Evolutionary conservation across 306 rosid species (phyloP), one percentile per base, ranked within the genome.

Genomic region (Lathyrus sativus): DNA sequence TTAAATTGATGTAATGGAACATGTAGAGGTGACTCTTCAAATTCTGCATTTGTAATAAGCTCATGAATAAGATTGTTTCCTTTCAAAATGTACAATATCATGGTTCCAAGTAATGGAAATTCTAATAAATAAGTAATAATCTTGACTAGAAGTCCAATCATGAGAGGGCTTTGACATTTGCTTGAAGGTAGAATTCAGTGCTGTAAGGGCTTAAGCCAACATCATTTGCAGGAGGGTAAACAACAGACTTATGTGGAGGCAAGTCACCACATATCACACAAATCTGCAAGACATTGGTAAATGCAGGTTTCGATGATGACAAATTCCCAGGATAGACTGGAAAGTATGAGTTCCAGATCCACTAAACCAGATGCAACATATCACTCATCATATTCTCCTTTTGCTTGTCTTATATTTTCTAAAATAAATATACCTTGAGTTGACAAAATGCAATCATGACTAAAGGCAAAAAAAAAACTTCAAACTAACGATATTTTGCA

Each of bases 111-210:
- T 65, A 92, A 69, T 58, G 85, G 81, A 51, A 67, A 81, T 79
- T 92, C 98, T 84, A 92, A 63, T 9, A 87, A 46, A 86, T 79
- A 74, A 41, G 79, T 83, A 62, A 89, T 86, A 62, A 89, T 71
- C 70, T 89, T 92, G 72, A 79, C 87, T 72, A 85, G 45, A 54
- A 85, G 14, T 53, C 96, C 98, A 75, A 95, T 70, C 98, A 89
- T 82, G 28, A 89, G 90, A 18, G 98, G 98, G 77, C 98, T 88
- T 89, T 89, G 74, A 92, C 98, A 75, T 89, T 69, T 61, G 98
- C 95, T 70, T 63, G 87, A 35, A 85, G 85, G 79, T 92, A 92
- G 85, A 61, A 65, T 64, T 92, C 85, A 65, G 66, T 76, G 68
- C 96, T 92, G 0, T 60, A 48, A 58, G 92, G 68, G 18, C 85